Conservation (phyloP, 306 rosid genomes). For the Medicago ruthenica region DNA sequence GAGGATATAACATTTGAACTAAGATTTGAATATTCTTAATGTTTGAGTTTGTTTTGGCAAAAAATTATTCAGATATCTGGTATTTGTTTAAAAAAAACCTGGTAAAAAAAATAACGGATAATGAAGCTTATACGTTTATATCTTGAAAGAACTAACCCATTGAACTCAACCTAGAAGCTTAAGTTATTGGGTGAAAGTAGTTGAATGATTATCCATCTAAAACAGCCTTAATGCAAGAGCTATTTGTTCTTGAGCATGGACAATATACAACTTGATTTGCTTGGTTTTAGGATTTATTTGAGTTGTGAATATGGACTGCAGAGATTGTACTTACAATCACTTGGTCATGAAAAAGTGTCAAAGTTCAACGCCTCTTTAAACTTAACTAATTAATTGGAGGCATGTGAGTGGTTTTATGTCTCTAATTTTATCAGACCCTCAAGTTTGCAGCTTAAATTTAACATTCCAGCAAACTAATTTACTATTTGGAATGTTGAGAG, state of each 20-base stretch:
- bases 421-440: conserved; percentile 13
- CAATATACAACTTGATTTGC: not conserved
- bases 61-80: conserved; percentile 3
- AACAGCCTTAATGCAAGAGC: conserved; percentile 19
- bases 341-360: conserved; percentile 2
- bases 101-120: conserved; percentile 3
- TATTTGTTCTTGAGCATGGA: conserved; percentile 13
- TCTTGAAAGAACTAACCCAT: not conserved
- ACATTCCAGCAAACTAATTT: conserved; percentile 10
- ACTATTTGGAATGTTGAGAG: not conserved
- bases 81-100: conserved; percentile 1
- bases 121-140: conserved; percentile 5
- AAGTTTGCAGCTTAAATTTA: conserved; percentile 25
- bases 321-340: not conserved
- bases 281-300: conserved; percentile 6
- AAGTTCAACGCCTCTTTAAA: conserved; percentile 22
- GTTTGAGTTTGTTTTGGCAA: conserved; percentile 11
- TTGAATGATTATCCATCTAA: conserved; percentile 15
- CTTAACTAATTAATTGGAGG: conserved; percentile 5
- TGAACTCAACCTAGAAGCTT: conserved; percentile 15
- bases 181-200: conserved; percentile 16
- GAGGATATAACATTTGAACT: conserved; percentile 5
- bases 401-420: conserved; percentile 19
- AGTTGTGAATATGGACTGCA: conserved; percentile 11
- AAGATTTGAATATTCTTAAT: conserved; percentile 10